phyloP scores from a whole-genome alignment of 179 eudicot genomes.

The Drosera spatulata region DNA sequence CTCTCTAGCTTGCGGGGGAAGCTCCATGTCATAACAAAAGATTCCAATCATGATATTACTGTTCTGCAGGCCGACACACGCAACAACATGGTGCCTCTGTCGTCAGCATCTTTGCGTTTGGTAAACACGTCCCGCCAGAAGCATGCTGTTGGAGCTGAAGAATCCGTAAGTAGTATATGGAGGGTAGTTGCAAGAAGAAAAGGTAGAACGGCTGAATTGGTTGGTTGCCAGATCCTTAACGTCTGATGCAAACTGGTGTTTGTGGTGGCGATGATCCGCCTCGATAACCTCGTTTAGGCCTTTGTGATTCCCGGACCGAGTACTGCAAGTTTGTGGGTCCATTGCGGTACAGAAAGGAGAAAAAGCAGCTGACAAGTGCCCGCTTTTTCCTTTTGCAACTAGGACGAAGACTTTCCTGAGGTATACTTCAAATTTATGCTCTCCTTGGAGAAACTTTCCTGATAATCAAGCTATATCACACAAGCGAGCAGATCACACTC shows the following conservation, averaged over 20 bases:
- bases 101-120: conserved; percentile 16
- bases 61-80: conserved; percentile 47
- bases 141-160: conserved; percentile 15
- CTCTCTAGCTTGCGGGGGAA: conserved; percentile 71
- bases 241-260: not conserved
- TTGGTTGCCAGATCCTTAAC: conserved; percentile 61
- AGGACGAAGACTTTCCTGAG: too few relatives aligned
- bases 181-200: conserved; percentile 38
- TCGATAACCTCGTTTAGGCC: too few relatives aligned
- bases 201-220: conserved; percentile 55
- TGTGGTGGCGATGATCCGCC: too few relatives aligned
- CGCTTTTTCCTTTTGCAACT: too few relatives aligned
- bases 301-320: too few relatives aligned
- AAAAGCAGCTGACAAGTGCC: too few relatives aligned
- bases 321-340: too few relatives aligned
- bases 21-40: conserved; percentile 76
- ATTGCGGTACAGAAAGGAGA: too few relatives aligned
- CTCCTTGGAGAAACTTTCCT: too few relatives aligned
- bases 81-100: conserved; percentile 11
- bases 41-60: conserved; percentile 36
- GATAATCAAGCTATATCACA: too few relatives aligned
- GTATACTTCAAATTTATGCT: too few relatives aligned
- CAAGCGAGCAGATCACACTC: too few relatives aligned
- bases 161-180: conserved; percentile 36
- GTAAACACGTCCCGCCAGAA: conserved; percentile 9